phyloP scores from a whole-genome alignment of 139 green algal genomes.

The Chloropicon primus region DNA sequence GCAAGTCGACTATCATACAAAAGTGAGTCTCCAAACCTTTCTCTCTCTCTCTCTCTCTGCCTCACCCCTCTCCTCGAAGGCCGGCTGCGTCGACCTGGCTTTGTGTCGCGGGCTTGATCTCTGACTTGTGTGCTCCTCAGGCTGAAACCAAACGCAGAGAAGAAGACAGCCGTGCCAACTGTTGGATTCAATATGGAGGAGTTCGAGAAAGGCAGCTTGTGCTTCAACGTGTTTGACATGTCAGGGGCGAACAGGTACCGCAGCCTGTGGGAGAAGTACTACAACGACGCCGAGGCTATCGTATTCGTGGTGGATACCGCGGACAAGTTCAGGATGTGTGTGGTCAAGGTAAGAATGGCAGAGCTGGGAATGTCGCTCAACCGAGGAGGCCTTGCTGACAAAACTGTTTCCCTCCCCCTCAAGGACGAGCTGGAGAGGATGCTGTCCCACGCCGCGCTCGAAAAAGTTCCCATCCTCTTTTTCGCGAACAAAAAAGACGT shows the following conservation, averaged over 20 bases:
- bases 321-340: conserved; percentile 59
- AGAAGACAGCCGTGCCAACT: conserved; percentile 43
- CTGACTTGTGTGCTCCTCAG: conserved; percentile 16
- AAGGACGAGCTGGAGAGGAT: conserved; percentile 22
- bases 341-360: conserved; percentile 13
- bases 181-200: conserved; percentile 57
- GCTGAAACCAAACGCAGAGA: conserved; percentile 24
- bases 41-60: background rate
- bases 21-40: conserved; percentile 6
- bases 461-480: conserved; percentile 44
- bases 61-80: background rate
- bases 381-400: no score
- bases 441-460: conserved; percentile 2
- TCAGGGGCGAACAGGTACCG: conserved; percentile 58
- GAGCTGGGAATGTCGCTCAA: conserved; percentile 20
- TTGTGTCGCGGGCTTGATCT: no score
- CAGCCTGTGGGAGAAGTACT: conserved; percentile 68
- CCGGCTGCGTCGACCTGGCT: no score
- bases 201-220: conserved; percentile 39
- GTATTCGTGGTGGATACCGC: conserved; percentile 67
- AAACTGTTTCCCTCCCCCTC: no score
- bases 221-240: conserved; percentile 78
- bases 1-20: conserved; percentile 71
- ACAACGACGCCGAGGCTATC: conserved; percentile 46
- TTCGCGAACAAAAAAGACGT: conserved; percentile 76